phyloP scores from a whole-genome alignment of 1,284 basidiomycete species.

The Microbotryum silenes-acaulis region DNA sequence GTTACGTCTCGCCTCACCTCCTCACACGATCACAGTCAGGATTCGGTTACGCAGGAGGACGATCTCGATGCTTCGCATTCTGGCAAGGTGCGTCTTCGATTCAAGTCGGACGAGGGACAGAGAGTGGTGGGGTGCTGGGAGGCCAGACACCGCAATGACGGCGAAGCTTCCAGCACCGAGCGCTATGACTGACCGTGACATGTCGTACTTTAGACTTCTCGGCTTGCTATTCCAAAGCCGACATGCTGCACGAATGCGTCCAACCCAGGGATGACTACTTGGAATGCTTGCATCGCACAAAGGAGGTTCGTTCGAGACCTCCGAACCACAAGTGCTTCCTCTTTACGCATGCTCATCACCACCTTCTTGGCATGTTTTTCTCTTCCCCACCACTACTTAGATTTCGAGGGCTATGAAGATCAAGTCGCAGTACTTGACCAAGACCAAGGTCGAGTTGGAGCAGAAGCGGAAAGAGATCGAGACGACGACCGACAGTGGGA shows the following conservation, averaged over 20 bases:
- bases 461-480: constrained; percentile 27
- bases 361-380: neutral
- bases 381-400: constrained; percentile 5
- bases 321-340: neutral
- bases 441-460: constrained; percentile 31
- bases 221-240: constrained; percentile 81
- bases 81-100: constrained; percentile 58
- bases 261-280: constrained; percentile 78
- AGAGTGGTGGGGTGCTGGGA: neutral
- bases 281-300: constrained; percentile 83
- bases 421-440: constrained; percentile 34
- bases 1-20: neutral
- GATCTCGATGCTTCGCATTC: constrained; percentile 80
- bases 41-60: constrained; percentile 61
- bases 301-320: constrained; percentile 57
- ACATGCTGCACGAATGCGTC: constrained; percentile 65
- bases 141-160: neutral
- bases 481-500: constrained; percentile 17
- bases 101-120: neutral
- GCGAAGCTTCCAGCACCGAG: neutral
- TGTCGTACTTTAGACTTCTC: constrained; percentile 41
- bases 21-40: constrained; percentile 46
- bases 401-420: constrained; percentile 33
- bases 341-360: neutral
- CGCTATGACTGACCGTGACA: no score